These are phyloP conservation scores for Hygrocybe punicea DNA, from an alignment of 768 basidiomycete species.

Conservation along the genomic window DNA sequence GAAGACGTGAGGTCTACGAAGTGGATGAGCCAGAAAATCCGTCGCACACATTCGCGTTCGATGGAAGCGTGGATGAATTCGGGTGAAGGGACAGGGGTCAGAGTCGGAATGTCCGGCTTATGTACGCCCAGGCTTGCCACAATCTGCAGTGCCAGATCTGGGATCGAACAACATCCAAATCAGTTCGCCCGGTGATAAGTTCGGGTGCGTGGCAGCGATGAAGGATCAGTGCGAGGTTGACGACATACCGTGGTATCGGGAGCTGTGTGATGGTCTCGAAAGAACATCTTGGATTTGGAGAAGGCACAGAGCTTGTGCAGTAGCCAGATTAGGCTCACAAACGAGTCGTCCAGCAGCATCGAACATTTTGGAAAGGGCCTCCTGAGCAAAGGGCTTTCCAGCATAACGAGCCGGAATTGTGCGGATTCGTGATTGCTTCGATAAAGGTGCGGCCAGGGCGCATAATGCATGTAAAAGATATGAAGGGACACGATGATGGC, in stretches of 20 bases:
- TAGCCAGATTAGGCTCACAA: conserved; percentile 61
- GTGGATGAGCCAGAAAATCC: conserved; percentile 78
- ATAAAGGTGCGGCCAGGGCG: conserved; percentile 74
- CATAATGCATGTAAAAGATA: conserved; percentile 73
- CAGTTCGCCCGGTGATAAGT: conserved; percentile 11
- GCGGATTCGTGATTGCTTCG: conserved; percentile 60
- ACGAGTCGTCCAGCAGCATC: conserved; percentile 62
- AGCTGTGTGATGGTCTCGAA: conserved; percentile 40
- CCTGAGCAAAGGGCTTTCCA: conserved; percentile 55
- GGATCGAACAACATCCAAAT: conserved; percentile 21
- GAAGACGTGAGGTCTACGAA: conserved; percentile 52
- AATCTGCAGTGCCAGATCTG: conserved; percentile 64
- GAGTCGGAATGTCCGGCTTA: conserved; percentile 56
- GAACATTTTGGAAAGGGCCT: conserved; percentile 67
- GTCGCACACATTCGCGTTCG: conserved; percentile 74
- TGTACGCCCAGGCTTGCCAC: conserved; percentile 65
- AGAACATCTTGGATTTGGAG: conserved; percentile 64
- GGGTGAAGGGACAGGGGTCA: conserved; percentile 56
- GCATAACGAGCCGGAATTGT: conserved; percentile 54
- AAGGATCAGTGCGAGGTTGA: not conserved
- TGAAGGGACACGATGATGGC: conserved; percentile 62
- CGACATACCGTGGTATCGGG: conserved; percentile 49
- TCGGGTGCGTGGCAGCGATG: not conserved
- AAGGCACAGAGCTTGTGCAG: conserved; percentile 73
- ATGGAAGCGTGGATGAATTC: conserved; percentile 59